Percentiles rank a stretch among this genome's conserved stretches.
Evolutionary conservation across 768 basidiomycete species (phyloP).

Genomic region (Paxillus ammoniavirescens): DNA sequence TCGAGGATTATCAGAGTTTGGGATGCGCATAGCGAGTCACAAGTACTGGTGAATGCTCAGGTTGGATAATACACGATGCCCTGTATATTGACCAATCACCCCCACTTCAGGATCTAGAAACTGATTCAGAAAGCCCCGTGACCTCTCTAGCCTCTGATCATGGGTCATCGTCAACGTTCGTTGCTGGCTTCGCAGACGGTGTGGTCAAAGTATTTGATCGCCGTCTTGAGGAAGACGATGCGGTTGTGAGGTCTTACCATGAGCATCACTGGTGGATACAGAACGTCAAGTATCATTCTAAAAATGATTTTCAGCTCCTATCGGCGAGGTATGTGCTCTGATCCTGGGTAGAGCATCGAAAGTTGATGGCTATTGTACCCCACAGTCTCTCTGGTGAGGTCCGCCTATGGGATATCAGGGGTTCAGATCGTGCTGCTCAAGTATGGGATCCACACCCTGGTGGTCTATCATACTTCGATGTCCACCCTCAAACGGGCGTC

Average conservation of each 20-base stretch:
- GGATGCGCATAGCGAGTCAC: conserved; percentile 91
- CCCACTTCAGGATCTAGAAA: conserved; percentile 72
- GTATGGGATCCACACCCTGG: conserved; percentile 64
- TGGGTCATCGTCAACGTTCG: conserved; percentile 73
- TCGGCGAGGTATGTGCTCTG: conserved; percentile 70
- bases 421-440: conserved; percentile 52
- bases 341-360: neutral
- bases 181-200: conserved; percentile 93
- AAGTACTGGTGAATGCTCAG: conserved; percentile 51
- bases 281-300: conserved; percentile 83
- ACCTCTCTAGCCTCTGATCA: conserved; percentile 82
- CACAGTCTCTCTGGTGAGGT: conserved; percentile 84
- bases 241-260: conserved; percentile 74
- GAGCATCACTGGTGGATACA: conserved; percentile 89
- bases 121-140: conserved; percentile 86
- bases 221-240: conserved; percentile 78
- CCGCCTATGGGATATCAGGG: conserved; percentile 87
- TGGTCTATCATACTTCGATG: conserved; percentile 83
- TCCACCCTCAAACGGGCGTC: conserved; percentile 78
- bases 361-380: neutral
- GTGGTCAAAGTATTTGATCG: conserved; percentile 88
- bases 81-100: conserved; percentile 1
- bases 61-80: neutral
- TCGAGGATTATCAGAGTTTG: conserved; percentile 85
- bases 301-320: conserved; percentile 64